Percentiles rank a stretch among this genome's conserved stretches.
Evolutionary conservation across 257 asterid genomes (phyloP).

Genomic region (Ocimum tenuiflorum): DNA sequence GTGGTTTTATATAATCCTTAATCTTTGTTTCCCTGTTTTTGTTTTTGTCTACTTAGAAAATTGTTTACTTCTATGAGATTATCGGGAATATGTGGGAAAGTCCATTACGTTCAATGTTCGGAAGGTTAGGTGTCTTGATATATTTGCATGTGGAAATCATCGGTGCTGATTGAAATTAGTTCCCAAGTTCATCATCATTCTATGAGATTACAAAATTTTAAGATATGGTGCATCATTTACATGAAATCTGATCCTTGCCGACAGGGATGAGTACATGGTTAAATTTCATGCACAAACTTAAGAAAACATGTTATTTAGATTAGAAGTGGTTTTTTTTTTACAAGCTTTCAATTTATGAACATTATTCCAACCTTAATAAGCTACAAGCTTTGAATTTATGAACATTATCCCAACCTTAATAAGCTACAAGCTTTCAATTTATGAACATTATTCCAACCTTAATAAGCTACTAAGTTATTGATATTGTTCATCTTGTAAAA

Average conservation of each 20-base stretch:
- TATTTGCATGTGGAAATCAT: too few relatives aligned
- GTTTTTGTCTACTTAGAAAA: not conserved
- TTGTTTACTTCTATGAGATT: constrained; percentile 8
- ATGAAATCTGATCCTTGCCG: not conserved
- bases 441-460: not conserved
- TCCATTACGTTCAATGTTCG: not conserved
- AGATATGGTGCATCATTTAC: not conserved
- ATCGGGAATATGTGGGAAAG: constrained; percentile 6
- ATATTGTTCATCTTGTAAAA: not conserved
- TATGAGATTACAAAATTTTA: not conserved
- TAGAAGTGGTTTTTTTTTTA: not conserved
- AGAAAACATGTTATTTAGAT: not conserved
- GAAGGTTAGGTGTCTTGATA: not conserved
- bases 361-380: not conserved
- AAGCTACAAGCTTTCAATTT: not conserved
- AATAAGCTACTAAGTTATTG: not conserved
- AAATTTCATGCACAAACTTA: constrained; percentile 2
- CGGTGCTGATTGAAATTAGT: too few relatives aligned
- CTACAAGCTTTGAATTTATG: not conserved
- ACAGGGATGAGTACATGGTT: not conserved
- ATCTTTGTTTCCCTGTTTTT: not conserved
- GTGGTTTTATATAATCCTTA: constrained; percentile 3
- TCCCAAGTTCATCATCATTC: not conserved
- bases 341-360: not conserved
- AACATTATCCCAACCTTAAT: not conserved